A percentile compares a stretch with the other conserved stretches of the same genome.
phyloP scores from a whole-genome alignment of 2,329 filamentous ascomycete genomes.

The Pseudogymnoascus destructans region DNA sequence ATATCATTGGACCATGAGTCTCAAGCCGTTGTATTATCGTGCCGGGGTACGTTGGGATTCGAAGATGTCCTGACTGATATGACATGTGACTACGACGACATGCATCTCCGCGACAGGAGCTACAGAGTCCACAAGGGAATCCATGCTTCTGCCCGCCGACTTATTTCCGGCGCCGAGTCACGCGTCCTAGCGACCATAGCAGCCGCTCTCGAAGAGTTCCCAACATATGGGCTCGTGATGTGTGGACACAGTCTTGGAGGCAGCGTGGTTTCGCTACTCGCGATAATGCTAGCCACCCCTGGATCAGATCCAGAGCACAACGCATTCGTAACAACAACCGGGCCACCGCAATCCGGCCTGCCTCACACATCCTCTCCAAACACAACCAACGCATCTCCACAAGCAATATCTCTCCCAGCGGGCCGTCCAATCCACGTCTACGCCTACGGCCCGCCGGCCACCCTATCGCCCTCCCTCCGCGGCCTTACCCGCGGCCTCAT shows the following conservation, averaged over 20 bases:
- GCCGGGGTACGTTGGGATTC: constrained; percentile 42
- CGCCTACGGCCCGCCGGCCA: constrained; percentile 62
- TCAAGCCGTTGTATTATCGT: constrained; percentile 41
- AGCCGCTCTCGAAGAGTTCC: constrained; percentile 39
- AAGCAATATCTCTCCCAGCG: constrained; percentile 43
- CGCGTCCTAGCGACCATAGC: constrained; percentile 39
- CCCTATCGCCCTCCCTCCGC: constrained; percentile 57
- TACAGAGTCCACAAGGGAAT: constrained; percentile 46
- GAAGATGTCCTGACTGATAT: constrained; percentile 45
- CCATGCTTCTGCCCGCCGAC: constrained; percentile 38
- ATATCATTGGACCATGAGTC: constrained; percentile 44
- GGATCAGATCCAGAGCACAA: constrained; percentile 32
- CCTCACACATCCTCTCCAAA: constrained; percentile 40
- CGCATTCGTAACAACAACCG: constrained; percentile 44
- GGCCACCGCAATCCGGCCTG: constrained; percentile 31
- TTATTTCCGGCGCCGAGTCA: constrained; percentile 36
- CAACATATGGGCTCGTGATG: constrained; percentile 41
- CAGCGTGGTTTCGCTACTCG: constrained; percentile 40
- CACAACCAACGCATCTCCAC: constrained; percentile 7
- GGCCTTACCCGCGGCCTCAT: constrained; percentile 60
- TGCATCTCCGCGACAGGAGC: constrained; percentile 34
- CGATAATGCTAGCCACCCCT: constrained; percentile 39
- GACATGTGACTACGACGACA: constrained; percentile 42
- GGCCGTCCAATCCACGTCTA: constrained; percentile 66
- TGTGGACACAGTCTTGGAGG: constrained; percentile 43